Conservation (phyloP, 345 rosid genomes). For the Eucalyptus virginea region DNA sequence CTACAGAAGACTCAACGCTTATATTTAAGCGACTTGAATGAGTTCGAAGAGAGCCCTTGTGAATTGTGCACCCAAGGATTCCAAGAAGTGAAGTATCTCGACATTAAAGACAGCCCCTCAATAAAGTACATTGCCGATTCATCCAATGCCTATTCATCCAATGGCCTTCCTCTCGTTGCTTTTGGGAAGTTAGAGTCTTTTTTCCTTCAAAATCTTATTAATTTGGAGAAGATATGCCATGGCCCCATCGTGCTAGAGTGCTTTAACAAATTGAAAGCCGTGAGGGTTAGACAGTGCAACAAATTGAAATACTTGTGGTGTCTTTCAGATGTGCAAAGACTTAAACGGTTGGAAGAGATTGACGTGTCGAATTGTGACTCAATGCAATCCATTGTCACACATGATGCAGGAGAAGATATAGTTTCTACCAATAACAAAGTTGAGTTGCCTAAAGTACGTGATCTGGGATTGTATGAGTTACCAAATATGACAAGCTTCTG, state of each 20-base stretch:
- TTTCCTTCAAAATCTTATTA: fast-evolving
- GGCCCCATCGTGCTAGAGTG: not conserved
- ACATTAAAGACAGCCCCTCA: not conserved
- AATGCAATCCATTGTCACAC: not conserved
- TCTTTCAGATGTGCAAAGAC: not conserved
- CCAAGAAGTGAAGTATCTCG: not conserved
- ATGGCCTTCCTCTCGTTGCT: too few relatives aligned
- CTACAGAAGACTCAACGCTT: not conserved
- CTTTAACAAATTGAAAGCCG: not conserved
- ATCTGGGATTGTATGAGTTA: fast-evolving
- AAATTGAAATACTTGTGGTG: not conserved
- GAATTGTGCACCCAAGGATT: too few relatives aligned
- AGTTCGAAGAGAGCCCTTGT: too few relatives aligned
- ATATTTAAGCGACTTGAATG: too few relatives aligned
- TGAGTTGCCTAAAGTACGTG: not conserved
- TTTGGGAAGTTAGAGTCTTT: not conserved
- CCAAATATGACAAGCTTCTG: not conserved
- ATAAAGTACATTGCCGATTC: not conserved
- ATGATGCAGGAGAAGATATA: too few relatives aligned
- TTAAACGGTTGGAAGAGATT: not conserved
- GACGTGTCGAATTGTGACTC: fast-evolving
- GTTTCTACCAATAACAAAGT: not conserved
- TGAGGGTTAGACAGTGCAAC: fast-evolving
- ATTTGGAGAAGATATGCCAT: not conserved
- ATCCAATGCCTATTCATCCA: not conserved